Evolutionary conservation across 139 green algal genomes (phyloP).

Genomic region (Chlamydomonas eustigma): DNA sequence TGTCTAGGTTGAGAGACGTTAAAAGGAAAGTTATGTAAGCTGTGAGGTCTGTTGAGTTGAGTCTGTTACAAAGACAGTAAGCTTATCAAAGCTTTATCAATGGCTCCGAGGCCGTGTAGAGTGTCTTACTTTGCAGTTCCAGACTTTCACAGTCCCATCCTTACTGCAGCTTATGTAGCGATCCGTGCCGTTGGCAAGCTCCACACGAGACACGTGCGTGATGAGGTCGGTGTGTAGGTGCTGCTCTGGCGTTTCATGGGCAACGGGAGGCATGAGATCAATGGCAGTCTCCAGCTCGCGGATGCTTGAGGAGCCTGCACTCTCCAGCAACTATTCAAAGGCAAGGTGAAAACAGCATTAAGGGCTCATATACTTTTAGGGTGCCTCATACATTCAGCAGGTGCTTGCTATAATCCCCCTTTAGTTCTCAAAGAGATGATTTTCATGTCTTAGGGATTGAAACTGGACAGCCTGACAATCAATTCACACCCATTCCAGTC

Average conservation of each 20-base stretch:
- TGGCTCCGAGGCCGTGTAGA: too few relatives aligned
- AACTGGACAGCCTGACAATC: too few relatives aligned
- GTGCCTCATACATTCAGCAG: too few relatives aligned
- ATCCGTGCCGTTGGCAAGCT: slow-evolving; percentile 35
- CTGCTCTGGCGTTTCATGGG: slow-evolving; percentile 5
- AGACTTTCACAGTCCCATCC: slow-evolving; percentile 56
- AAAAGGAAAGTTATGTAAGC: background rate
- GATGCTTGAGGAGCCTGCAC: slow-evolving; percentile 37
- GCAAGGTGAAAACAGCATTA: too few relatives aligned
- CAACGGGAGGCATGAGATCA: slow-evolving; percentile 22
- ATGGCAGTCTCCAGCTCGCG: slow-evolving; percentile 41
- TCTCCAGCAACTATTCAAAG: slow-evolving; percentile 47
- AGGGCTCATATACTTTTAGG: too few relatives aligned
- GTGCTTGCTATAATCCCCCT: too few relatives aligned
- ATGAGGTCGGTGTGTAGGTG: slow-evolving; percentile 38
- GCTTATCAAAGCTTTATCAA: too few relatives aligned
- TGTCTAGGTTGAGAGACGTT: background rate
- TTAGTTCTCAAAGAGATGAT: too few relatives aligned
- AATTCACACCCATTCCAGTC: too few relatives aligned
- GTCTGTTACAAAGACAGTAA: too few relatives aligned
- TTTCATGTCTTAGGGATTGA: too few relatives aligned
- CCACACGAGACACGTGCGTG: slow-evolving; percentile 30
- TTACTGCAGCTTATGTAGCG: slow-evolving; percentile 48
- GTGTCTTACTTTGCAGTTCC: slow-evolving; percentile 45
- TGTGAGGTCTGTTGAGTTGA: too few relatives aligned